These are phyloP conservation scores for Remersonia thermophila DNA, from an alignment of 2,329 filamentous ascomycete species.

Conservation along the genomic window DNA sequence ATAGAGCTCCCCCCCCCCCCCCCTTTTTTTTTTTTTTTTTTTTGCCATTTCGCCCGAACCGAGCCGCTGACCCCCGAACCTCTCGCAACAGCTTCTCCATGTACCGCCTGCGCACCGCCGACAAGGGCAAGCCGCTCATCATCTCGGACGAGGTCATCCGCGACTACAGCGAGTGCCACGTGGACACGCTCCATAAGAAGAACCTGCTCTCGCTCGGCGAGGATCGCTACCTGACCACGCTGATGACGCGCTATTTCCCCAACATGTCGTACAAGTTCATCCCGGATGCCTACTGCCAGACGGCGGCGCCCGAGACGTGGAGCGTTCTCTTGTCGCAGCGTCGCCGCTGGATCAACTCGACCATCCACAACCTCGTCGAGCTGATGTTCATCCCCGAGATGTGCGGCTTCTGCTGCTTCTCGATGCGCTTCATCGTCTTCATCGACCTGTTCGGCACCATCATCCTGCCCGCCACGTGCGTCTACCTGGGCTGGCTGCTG, in stretches of 20 bases:
- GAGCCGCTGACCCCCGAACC: too few species aligned
- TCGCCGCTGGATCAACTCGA: slow-evolving; percentile 99
- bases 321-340: slow-evolving; percentile 90
- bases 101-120: slow-evolving; percentile 89
- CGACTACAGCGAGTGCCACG: slow-evolving; percentile 78
- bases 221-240: slow-evolving; percentile 90
- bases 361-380: slow-evolving; percentile 90
- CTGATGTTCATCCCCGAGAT: slow-evolving; percentile 83
- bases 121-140: slow-evolving; percentile 88
- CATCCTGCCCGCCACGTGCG: slow-evolving; percentile 78
- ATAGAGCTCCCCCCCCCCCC: too few species aligned
- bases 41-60: too few species aligned
- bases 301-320: slow-evolving; percentile 89
- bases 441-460: slow-evolving; percentile 88
- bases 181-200: slow-evolving; percentile 95
- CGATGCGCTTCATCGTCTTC: slow-evolving; percentile 93
- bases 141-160: slow-evolving; percentile 78
- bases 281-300: slow-evolving; percentile 82
- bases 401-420: slow-evolving; percentile 98
- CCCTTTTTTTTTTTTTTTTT: too few species aligned
- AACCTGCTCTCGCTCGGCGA: slow-evolving; percentile 88
- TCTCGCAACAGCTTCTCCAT: slow-evolving; percentile 99
- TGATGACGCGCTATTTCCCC: slow-evolving; percentile 98
- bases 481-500: slow-evolving; percentile 78
- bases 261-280: slow-evolving; percentile 94